Percentiles rank a stretch among this genome's conserved stretches.
phyloP scores from a whole-genome alignment of 495 filamentous ascomycete species.

The Cercophora newfieldiana region DNA sequence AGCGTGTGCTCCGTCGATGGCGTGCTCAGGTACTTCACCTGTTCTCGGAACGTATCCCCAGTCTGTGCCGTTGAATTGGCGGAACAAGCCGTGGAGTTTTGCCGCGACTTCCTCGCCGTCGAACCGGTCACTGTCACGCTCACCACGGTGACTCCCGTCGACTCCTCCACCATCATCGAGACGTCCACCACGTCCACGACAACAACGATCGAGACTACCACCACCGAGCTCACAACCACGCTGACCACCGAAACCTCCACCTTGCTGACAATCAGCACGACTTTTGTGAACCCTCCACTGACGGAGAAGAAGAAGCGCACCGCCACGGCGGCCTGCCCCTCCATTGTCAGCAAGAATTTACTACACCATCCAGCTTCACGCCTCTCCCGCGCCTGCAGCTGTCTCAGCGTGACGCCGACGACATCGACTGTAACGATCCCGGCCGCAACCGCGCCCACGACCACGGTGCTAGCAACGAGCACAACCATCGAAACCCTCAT shows the following conservation, averaged over 20 bases:
- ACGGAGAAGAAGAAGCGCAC: neutral
- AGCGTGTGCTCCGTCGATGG: neutral
- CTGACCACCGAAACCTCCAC: neutral
- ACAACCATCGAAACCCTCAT: neutral
- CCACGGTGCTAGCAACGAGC: neutral
- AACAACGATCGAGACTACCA: neutral
- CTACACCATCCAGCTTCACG: neutral
- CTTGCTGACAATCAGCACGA: neutral
- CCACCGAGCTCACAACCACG: neutral
- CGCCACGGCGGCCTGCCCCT: neutral
- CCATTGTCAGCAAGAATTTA: neutral
- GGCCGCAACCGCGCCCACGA: neutral
- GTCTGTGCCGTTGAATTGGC: neutral
- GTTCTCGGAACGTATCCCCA: neutral
- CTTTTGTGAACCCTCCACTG: neutral
- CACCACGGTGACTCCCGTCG: conserved; percentile 2
- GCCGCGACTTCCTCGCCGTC: neutral
- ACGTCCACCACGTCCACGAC: conserved; percentile 1
- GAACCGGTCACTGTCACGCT: neutral
- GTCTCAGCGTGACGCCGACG: neutral
- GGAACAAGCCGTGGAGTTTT: neutral
- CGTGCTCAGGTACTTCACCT: neutral
- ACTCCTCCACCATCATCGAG: neutral
- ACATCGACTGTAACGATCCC: neutral
- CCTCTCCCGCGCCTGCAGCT: neutral